Conservation (phyloP, 1,284 basidiomycete genomes). For the Heterobasidion occidentale region DNA sequence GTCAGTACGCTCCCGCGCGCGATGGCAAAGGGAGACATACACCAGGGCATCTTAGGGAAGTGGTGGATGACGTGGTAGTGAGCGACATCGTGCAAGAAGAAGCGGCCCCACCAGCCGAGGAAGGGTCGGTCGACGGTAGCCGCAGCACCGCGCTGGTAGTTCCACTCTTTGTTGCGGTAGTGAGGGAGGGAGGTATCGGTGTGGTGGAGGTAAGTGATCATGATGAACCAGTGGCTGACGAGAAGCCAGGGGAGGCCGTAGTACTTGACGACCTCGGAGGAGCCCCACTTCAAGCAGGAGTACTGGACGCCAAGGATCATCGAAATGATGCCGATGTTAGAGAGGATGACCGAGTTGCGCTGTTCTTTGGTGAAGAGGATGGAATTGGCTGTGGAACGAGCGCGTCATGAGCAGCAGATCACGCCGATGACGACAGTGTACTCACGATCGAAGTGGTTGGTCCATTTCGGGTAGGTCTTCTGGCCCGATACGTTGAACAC, state of each 20-base stretch:
- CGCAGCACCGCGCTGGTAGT: conserved; percentile 57
- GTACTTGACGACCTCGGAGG: conserved; percentile 36
- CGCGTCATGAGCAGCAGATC: neutral
- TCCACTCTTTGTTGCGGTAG: conserved; percentile 47
- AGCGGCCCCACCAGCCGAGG: conserved; percentile 41
- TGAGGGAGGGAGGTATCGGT: conserved; percentile 42
- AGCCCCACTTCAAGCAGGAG: conserved; percentile 26
- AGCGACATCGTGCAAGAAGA: conserved; percentile 34
- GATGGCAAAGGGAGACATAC: conserved; percentile 11
- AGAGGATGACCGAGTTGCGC: conserved; percentile 42
- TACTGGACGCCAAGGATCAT: conserved; percentile 36
- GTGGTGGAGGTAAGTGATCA: conserved; percentile 51
- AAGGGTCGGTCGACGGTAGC: conserved; percentile 54
- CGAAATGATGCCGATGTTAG: conserved; percentile 42
- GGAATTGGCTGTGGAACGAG: conserved; percentile 33
- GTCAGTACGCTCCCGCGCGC: neutral
- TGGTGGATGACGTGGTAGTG: conserved; percentile 35
- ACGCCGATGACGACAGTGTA: conserved; percentile 4
- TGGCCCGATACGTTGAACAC: conserved; percentile 60
- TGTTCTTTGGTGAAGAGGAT: conserved; percentile 46
- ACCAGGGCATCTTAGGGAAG: conserved; percentile 26
- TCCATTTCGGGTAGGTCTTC: conserved; percentile 59
- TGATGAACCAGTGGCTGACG: conserved; percentile 53
- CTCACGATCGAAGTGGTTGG: conserved; percentile 53
- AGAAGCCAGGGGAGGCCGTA: conserved; percentile 52